Percentiles rank a stretch among this genome's conserved stretches.
phyloP scores from a whole-genome alignment of 495 filamentous ascomycete species.

The Penicillium taxi region DNA sequence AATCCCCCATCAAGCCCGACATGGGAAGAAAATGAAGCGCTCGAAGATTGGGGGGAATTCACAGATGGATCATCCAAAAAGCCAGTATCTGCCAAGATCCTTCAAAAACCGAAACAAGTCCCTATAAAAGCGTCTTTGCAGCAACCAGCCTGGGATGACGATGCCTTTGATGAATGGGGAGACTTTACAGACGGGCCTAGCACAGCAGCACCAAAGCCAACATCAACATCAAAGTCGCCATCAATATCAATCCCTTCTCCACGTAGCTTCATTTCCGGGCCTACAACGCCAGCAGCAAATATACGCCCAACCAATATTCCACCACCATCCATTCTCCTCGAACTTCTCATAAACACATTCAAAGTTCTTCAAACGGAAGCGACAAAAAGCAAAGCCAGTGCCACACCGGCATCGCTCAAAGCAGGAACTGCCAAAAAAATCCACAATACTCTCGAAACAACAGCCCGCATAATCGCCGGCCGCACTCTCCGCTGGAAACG shows the following conservation, averaged over 20 bases:
- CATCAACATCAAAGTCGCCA: constrained; percentile 4
- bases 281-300: constrained; percentile 12
- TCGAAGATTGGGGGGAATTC: constrained; percentile 16
- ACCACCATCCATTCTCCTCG: constrained; percentile 73
- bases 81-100: not conserved
- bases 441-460: constrained; percentile 53
- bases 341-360: constrained; percentile 62
- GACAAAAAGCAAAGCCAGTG: constrained; percentile 16
- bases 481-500: constrained; percentile 84
- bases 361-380: constrained; percentile 37
- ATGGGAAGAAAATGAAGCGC: constrained; percentile 17
- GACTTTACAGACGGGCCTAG: constrained; percentile 34
- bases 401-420: not conserved
- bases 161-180: constrained; percentile 34
- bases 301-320: constrained; percentile 80
- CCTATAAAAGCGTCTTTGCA: constrained; percentile 13
- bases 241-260: constrained; percentile 5
- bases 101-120: constrained; percentile 8
- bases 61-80: constrained; percentile 22
- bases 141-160: constrained; percentile 53
- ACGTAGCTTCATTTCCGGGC: constrained; percentile 8
- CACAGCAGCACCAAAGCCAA: constrained; percentile 3
- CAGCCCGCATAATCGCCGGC: constrained; percentile 75
- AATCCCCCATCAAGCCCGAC: constrained; percentile 3
- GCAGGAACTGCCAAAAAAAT: constrained; percentile 26